Evolutionary conservation across 2,329 filamentous ascomycete genomes (phyloP).

Genomic region (Fusarium haematococcum): DNA sequence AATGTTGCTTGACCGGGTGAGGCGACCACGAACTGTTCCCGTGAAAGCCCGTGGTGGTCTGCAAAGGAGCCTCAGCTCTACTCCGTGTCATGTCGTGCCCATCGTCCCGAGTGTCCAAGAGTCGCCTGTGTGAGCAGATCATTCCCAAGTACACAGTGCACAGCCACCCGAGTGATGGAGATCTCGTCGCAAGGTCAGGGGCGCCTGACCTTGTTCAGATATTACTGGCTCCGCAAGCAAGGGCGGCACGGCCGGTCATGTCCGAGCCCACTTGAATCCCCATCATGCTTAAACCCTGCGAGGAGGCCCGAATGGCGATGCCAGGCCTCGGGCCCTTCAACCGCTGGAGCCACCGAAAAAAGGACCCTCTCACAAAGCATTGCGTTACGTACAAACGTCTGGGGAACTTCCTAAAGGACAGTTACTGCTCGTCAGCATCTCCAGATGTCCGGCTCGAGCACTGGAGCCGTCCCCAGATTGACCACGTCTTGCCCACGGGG

Average conservation of each 20-base stretch:
- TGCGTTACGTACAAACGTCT: slow-evolving; percentile 42
- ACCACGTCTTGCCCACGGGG: slow-evolving; percentile 38
- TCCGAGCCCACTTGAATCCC: slow-evolving; percentile 33
- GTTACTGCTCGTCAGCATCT: slow-evolving; percentile 16
- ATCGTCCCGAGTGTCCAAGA: background rate
- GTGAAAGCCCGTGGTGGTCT: background rate
- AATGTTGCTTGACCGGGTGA: background rate
- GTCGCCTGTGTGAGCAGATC: background rate
- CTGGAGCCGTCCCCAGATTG: slow-evolving; percentile 44
- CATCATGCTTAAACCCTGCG: slow-evolving; percentile 23
- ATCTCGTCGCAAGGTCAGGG: slow-evolving; percentile 24
- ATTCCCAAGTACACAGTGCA: slow-evolving; percentile 8
- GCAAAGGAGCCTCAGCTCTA: background rate
- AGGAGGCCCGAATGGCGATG: slow-evolving; percentile 10
- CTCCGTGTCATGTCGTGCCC: background rate
- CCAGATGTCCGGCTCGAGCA: slow-evolving; percentile 13
- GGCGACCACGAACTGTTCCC: background rate
- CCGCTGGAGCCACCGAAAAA: slow-evolving; percentile 22
- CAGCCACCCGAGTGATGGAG: background rate
- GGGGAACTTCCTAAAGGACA: slow-evolving; percentile 27
- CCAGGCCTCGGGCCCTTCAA: slow-evolving; percentile 16
- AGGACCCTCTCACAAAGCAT: slow-evolving; percentile 19
- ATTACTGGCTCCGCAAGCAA: slow-evolving; percentile 31
- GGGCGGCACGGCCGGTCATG: slow-evolving; percentile 37
- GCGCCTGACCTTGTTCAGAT: background rate